Base-by-base conservation (phyloP, 2,329 filamentous ascomycete genomes). In the Zymoseptoria ardabiliae region DNA sequence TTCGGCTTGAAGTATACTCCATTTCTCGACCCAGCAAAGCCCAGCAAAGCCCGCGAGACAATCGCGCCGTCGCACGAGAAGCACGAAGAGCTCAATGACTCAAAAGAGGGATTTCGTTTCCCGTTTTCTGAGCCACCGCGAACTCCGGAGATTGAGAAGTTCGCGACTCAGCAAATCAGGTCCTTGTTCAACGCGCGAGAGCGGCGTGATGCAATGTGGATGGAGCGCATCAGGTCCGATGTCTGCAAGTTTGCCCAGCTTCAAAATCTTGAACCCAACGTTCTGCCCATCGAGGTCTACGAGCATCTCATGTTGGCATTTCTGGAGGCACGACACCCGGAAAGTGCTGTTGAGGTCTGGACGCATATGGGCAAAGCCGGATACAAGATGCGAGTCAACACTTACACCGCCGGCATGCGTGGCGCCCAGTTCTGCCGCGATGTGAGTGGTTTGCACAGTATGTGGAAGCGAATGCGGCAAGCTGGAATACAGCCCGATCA, bases 331-430 rank as follows among this genome's bases (percentile, higher is more conserved):
- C 68, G 70, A 19, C 71, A 74, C 51, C 69, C 76, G 3, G 65
- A 75, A 30, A 69, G 72, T 10, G 79, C 81, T 0, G 75, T 84
- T n/a, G 73, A 79, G 25, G 75, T 83, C 2, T 85, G 83, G 83
- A 82, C 83, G 58, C 71, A 78, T 60, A 82, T 85, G 79, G 69
- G 81, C 13, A 70, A 74, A 50, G 72, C 81, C 55, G 83, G 81
- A 1, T 70, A 87, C 28, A 72, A 76, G 58, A 86, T 89, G 13
- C 85, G 80, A 6, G 67, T 87, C 57, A 81, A 77, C 65, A 87
- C 89, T 0, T 94, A 88, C 82, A 87, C 85, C 48, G 77, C 83
- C 50, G 88, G 94, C 82, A 82, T 94, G 65, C 79, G 83, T 58
- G 89, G 89, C 1, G 90, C 86, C 73, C 82, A 81, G 68, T 79